Evolutionary conservation across 306 rosid genomes (phyloP).

Genomic region (Corylus avellana): DNA sequence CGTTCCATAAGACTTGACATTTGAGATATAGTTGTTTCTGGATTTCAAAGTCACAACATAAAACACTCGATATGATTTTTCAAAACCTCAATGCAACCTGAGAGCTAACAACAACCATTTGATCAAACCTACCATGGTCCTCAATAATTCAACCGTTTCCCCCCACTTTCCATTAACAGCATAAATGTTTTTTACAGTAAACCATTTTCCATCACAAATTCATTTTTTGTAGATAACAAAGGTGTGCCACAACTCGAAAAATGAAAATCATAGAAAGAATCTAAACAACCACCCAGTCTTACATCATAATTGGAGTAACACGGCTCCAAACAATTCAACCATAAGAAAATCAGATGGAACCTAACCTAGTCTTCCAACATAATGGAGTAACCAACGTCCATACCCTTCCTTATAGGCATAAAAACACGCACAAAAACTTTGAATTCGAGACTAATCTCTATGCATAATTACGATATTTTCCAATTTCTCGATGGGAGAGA

Average conservation of each 20-base stretch:
- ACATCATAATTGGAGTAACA: not conserved
- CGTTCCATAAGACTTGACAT: not conserved
- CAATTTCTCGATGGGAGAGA: not conserved
- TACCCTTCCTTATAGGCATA: not conserved
- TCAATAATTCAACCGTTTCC: not conserved
- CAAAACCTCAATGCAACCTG: not conserved
- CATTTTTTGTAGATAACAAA: too few relatives aligned
- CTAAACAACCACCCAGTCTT: not conserved
- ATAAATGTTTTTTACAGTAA: too few relatives aligned
- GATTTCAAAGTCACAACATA: too few relatives aligned
- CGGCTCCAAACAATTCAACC: not conserved
- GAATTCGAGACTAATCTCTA: not conserved
- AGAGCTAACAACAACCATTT: not conserved
- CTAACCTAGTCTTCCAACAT: not conserved
- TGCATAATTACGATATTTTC: not conserved
- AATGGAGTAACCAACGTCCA: not conserved
- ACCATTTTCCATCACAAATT: too few relatives aligned
- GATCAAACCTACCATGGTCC: not conserved
- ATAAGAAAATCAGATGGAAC: not conserved
- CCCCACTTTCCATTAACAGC: not conserved
- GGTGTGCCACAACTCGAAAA: not conserved
- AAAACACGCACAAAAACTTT: not conserved
- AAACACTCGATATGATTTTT: not conserved
- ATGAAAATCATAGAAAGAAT: not conserved
- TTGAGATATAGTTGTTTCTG: not conserved